These are phyloP conservation scores for Trichodelitschia bisporula DNA, from an alignment of 495 filamentous ascomycete species.

Conservation along the genomic window DNA sequence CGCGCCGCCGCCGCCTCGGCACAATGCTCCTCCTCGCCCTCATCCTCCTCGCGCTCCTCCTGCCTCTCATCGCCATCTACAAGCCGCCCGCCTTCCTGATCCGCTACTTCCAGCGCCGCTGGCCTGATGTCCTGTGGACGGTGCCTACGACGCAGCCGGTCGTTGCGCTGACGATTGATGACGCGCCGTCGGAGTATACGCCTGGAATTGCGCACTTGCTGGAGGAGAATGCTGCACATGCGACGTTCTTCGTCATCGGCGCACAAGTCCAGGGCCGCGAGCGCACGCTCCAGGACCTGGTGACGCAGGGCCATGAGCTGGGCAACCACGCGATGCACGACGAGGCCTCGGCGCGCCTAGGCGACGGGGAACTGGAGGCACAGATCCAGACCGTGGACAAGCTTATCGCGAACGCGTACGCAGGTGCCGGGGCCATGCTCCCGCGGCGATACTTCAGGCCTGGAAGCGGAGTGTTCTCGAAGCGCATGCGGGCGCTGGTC, in stretches of 20 bases:
- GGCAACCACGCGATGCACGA: constrained; percentile 76
- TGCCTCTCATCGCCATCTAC: constrained; percentile 43
- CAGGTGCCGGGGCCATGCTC: constrained; percentile 11
- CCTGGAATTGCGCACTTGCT: constrained; percentile 41
- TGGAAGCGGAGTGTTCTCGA: constrained; percentile 56
- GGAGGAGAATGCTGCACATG: constrained; percentile 16
- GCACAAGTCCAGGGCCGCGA: constrained; percentile 39
- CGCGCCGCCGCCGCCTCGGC: constrained; percentile 27
- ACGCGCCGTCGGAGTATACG: constrained; percentile 53
- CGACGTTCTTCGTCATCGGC: constrained; percentile 29
- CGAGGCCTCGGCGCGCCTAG: constrained; percentile 32
- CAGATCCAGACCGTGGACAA: constrained; percentile 21
- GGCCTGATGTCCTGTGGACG: constrained; percentile 56
- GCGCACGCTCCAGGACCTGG: constrained; percentile 29
- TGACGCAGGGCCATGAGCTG: constrained; percentile 42
- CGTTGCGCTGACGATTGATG: constrained; percentile 66
- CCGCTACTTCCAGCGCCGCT: constrained; percentile 36
- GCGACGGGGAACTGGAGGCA: constrained; percentile 9
- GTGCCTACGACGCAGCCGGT: constrained; percentile 29
- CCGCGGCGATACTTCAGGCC: constrained; percentile 45
- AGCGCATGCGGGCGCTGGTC: constrained; percentile 33
- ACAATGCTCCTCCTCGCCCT: constrained; percentile 25
- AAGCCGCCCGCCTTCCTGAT: constrained; percentile 47
- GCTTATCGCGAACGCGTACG: constrained; percentile 30
- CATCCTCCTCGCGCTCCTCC: constrained; percentile 21